phyloP scores from a whole-genome alignment of 2,329 filamentous ascomycete species.

The Bimuria novae-zelandiae region DNA sequence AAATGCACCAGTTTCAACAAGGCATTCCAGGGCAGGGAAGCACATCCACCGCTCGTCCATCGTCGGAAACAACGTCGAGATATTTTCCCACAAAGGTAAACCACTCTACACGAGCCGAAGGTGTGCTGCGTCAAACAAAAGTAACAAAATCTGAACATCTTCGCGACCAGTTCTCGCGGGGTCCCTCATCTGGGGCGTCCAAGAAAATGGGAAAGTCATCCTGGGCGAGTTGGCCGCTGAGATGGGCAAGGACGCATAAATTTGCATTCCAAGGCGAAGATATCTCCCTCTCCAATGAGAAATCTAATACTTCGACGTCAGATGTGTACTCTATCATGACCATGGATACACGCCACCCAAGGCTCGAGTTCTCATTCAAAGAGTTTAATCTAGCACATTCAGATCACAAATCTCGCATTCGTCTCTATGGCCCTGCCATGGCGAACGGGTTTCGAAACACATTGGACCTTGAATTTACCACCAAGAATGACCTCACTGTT shows the following conservation, averaged over 20 bases:
- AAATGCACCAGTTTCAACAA: conserved; percentile 20
- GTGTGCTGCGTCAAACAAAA: neutral
- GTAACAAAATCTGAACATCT: conserved; percentile 7
- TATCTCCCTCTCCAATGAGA: conserved; percentile 8
- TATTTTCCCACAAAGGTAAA: conserved; percentile 7
- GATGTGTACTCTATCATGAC: conserved; percentile 7
- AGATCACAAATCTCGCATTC: conserved; percentile 26
- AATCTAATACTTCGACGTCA: too few relatives aligned
- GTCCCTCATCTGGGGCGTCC: neutral
- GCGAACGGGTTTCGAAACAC: conserved; percentile 12
- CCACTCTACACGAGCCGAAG: neutral
- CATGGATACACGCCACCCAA: neutral
- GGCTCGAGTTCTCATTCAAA: conserved; percentile 11
- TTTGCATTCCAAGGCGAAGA: neutral
- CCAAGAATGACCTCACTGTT: conserved; percentile 8
- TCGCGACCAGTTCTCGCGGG: conserved; percentile 18
- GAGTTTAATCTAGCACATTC: conserved; percentile 16
- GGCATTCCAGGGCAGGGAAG: conserved; percentile 7
- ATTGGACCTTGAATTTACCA: conserved; percentile 30
- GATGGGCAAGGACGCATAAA: conserved; percentile 22
- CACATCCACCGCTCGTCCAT: neutral
- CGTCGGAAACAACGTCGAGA: neutral
- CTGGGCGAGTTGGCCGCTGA: conserved; percentile 22
- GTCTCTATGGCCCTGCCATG: conserved; percentile 21
- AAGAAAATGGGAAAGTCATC: neutral